These are phyloP conservation scores for Mollisia scopiformis DNA, from an alignment of 2,329 filamentous ascomycete species.

Conservation along the genomic window DNA sequence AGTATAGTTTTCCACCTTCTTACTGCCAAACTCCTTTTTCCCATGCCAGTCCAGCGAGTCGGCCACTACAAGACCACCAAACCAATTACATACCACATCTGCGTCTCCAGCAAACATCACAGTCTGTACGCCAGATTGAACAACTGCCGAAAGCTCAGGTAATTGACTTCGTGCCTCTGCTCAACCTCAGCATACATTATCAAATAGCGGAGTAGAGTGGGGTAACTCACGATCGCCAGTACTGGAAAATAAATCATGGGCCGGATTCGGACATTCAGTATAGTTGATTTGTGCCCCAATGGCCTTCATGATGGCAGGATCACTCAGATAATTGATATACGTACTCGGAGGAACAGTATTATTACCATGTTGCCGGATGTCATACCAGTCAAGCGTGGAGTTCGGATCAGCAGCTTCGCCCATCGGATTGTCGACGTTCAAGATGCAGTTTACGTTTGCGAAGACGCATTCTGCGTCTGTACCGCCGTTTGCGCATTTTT, in stretches of 20 bases:
- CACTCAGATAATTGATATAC: not conserved
- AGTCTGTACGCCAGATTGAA: conserved; percentile 50
- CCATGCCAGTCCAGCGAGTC: conserved; percentile 48
- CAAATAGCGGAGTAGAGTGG: too few relatives aligned
- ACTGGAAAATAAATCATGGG: not conserved
- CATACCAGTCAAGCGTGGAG: not conserved
- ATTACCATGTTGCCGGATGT: not conserved
- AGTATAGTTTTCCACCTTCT: conserved; percentile 45
- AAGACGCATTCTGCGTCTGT: too few relatives aligned
- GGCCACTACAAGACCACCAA: conserved; percentile 38
- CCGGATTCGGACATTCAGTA: not conserved
- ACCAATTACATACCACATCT: conserved; percentile 43
- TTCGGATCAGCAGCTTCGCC: not conserved
- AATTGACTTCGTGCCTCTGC: too few relatives aligned
- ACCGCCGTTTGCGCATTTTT: too few relatives aligned
- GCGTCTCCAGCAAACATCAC: conserved; percentile 60
- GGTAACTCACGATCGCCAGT: not conserved
- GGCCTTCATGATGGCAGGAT: not conserved
- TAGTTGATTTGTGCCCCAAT: not conserved
- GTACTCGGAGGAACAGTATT: not conserved
- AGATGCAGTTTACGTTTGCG: too few relatives aligned
- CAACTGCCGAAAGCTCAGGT: conserved; percentile 46
- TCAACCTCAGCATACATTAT: too few relatives aligned
- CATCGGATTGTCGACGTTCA: too few relatives aligned
- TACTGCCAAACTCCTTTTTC: conserved; percentile 43